phyloP scores from a whole-genome alignment of 768 basidiomycete genomes.

The Scleroderma bovista region DNA sequence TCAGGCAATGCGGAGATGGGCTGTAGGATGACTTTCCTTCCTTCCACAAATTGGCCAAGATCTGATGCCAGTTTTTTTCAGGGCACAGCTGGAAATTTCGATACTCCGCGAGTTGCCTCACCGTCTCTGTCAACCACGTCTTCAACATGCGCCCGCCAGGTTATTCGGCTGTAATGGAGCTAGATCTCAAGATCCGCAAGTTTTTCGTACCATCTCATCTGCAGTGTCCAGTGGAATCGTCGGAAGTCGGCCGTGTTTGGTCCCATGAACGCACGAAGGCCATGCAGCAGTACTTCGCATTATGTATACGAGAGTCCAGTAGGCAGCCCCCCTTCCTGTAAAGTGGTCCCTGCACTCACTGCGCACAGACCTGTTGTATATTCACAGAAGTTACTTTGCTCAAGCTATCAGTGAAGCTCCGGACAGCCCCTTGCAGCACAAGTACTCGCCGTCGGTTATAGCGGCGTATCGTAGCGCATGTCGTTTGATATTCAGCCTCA shows the following conservation, averaged over 20 bases:
- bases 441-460: slow-evolving; percentile 63
- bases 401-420: slow-evolving; percentile 60
- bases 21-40: slow-evolving; percentile 30
- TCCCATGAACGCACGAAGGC: slow-evolving; percentile 10
- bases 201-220: slow-evolving; percentile 46
- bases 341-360: neutral
- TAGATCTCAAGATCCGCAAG: slow-evolving; percentile 59
- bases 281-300: slow-evolving; percentile 39
- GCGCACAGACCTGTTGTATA: slow-evolving; percentile 48
- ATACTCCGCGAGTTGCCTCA: slow-evolving; percentile 41
- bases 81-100: slow-evolving; percentile 43
- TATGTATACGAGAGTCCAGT: slow-evolving; percentile 49
- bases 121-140: slow-evolving; percentile 37
- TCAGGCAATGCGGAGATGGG: slow-evolving; percentile 35
- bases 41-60: neutral
- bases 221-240: slow-evolving; percentile 30
- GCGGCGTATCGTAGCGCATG: slow-evolving; percentile 70
- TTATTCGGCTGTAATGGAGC: slow-evolving; percentile 48
- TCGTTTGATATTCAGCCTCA: slow-evolving; percentile 45
- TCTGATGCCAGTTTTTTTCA: slow-evolving; percentile 16
- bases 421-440: slow-evolving; percentile 51
- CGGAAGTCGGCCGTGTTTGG: slow-evolving; percentile 14
- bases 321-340: slow-evolving; percentile 9
- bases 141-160: slow-evolving; percentile 39
- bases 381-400: slow-evolving; percentile 66